A percentile compares a stretch with the other conserved stretches of the same genome.
Evolutionary conservation across 495 filamentous ascomycete species (phyloP).

Genomic region (Bryoglossum gracile): DNA sequence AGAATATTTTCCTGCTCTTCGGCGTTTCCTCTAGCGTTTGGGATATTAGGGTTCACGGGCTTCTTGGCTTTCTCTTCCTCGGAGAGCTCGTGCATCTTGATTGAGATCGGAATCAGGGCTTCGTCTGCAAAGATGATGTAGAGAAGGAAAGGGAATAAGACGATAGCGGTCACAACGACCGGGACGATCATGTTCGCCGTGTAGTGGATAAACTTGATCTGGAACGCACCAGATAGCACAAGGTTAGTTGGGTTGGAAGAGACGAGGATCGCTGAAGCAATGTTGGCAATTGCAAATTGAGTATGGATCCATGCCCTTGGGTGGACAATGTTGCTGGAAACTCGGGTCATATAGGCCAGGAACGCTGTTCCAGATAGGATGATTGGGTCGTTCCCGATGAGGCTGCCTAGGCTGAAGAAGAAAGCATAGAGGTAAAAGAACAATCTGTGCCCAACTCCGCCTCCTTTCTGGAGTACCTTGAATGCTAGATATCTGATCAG

Average conservation of each 20-base stretch:
- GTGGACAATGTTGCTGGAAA: slow-evolving; percentile 59
- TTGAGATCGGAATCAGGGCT: slow-evolving; percentile 52
- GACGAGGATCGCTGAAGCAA: slow-evolving; percentile 60
- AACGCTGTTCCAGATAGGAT: slow-evolving; percentile 63
- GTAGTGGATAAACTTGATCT: slow-evolving; percentile 59
- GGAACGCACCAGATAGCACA: slow-evolving; percentile 60
- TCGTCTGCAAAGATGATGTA: slow-evolving; percentile 56
- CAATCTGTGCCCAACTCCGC: slow-evolving; percentile 50
- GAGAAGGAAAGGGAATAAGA: slow-evolving; percentile 56
- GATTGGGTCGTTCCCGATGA: slow-evolving; percentile 64
- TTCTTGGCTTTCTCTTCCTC: slow-evolving; percentile 44
- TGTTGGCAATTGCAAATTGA: slow-evolving; percentile 63
- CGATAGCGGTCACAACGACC: slow-evolving; percentile 52
- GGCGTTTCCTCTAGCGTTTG: slow-evolving; percentile 46
- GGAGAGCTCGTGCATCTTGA: slow-evolving; percentile 57
- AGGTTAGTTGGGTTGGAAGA: slow-evolving; percentile 68
- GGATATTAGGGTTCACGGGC: slow-evolving; percentile 62
- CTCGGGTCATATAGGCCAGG: slow-evolving; percentile 63
- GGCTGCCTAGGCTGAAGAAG: slow-evolving; percentile 57
- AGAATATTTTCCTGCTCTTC: slow-evolving; percentile 44
- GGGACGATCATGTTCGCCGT: slow-evolving; percentile 66
- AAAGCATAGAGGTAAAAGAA: slow-evolving; percentile 64
- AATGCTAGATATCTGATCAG: slow-evolving; percentile 58
- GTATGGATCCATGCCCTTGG: slow-evolving; percentile 61
- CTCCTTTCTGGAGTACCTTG: slow-evolving; percentile 57